A percentile compares a stretch with the other conserved stretches of the same genome.
phyloP scores from a whole-genome alignment of 805 yeast species.

The Saccharomyces paradoxus region DNA sequence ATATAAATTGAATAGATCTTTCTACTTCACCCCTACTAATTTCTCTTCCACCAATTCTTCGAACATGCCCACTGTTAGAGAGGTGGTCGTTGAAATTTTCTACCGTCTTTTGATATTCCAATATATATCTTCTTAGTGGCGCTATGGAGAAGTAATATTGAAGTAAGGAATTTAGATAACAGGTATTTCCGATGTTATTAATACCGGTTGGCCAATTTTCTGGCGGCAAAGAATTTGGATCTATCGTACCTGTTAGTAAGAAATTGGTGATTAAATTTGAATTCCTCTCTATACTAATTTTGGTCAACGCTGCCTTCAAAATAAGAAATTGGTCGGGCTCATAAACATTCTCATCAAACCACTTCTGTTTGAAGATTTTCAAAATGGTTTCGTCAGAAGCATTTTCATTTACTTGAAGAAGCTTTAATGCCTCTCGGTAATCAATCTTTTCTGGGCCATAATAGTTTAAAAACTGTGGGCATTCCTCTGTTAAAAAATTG shows the following conservation, averaged over 20 bases:
- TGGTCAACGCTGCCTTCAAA: conserved; percentile 49
- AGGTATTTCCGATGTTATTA: conserved; percentile 91
- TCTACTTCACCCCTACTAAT: conserved; percentile 73
- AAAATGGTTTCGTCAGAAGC: conserved; percentile 46
- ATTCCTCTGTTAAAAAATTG: conserved; percentile 40
- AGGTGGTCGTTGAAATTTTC: conserved; percentile 21
- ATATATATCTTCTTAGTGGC: conserved; percentile 64
- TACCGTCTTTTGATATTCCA: conserved; percentile 42
- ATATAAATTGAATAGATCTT: conserved; percentile 75
- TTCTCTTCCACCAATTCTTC: conserved; percentile 81
- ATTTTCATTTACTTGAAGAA: conserved; percentile 41
- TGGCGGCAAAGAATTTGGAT: conserved; percentile 49
- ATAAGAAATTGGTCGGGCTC: conserved; percentile 42
- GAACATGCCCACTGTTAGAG: conserved; percentile 13
- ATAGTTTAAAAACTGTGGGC: conserved; percentile 23
- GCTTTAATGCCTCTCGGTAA: conserved; percentile 37
- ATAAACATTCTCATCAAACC: conserved; percentile 19
- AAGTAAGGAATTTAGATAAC: conserved; percentile 81
- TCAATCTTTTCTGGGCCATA: conserved; percentile 22
- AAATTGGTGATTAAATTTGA: conserved; percentile 51
- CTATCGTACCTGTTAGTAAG: conserved; percentile 54
- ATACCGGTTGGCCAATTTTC: conserved; percentile 84
- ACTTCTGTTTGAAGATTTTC: conserved; percentile 27
- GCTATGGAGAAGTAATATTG: conserved; percentile 84
- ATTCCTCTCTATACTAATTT: conserved; percentile 45